These are phyloP conservation scores for Darksidea phi DNA, from an alignment of 495 filamentous ascomycete genomes.

Conservation along the genomic window DNA sequence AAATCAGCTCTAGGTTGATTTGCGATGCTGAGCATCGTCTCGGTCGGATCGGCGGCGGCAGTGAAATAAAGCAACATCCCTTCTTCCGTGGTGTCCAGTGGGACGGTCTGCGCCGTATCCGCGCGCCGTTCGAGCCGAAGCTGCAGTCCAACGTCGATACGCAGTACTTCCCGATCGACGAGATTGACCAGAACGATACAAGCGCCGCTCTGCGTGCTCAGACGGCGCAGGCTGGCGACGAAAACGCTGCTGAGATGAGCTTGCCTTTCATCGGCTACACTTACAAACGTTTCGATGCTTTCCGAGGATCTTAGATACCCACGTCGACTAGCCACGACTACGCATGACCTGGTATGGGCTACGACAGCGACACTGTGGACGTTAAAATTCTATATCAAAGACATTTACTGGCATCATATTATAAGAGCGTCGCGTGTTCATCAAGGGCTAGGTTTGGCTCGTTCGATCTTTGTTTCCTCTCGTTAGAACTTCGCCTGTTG, in stretches of 20 bases:
- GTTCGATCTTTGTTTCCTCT: slow-evolving; percentile 1
- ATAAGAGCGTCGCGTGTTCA: not conserved
- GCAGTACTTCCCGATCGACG: slow-evolving; percentile 98
- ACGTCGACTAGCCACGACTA: not conserved
- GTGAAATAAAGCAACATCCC: slow-evolving; percentile 86
- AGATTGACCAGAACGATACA: slow-evolving; percentile 91
- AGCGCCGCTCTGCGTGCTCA: slow-evolving; percentile 66
- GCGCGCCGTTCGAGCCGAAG: slow-evolving; percentile 92
- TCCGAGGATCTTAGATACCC: slow-evolving; percentile 46
- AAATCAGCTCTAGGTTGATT: slow-evolving; percentile 62
- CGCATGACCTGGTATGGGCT: slow-evolving; percentile 3
- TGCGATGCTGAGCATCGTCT: slow-evolving; percentile 89
- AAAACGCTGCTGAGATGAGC: slow-evolving; percentile 78
- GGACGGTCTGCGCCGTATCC: slow-evolving; percentile 84
- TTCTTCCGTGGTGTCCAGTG: slow-evolving; percentile 97
- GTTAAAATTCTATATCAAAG: slow-evolving; percentile 5
- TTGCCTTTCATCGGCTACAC: slow-evolving; percentile 98
- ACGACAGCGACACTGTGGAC: not conserved
- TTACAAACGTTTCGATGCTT: slow-evolving; percentile 95
- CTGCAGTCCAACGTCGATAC: slow-evolving; percentile 90
- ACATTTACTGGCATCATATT: slow-evolving; percentile 12
- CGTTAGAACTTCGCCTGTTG: not conserved
- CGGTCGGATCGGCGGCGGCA: slow-evolving; percentile 72
- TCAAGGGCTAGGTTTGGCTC: not conserved
- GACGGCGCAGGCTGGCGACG: slow-evolving; percentile 58